A percentile compares a stretch with the other conserved stretches of the same genome.
These are phyloP conservation scores for Penicillium diatomitis DNA, from an alignment of 495 filamentous ascomycete species.

Conservation along the genomic window DNA sequence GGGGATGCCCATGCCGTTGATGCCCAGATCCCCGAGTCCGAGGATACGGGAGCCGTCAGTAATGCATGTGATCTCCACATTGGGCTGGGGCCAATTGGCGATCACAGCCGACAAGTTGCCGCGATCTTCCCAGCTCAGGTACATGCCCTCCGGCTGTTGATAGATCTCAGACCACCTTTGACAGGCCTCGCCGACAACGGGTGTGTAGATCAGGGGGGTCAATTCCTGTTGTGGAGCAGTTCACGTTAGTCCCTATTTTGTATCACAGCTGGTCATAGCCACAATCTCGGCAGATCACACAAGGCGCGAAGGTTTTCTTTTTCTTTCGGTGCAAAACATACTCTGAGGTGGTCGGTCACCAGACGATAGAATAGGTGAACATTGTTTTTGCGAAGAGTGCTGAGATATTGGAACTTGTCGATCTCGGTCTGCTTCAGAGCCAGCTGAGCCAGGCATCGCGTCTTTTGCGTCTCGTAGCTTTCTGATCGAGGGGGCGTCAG, in stretches of 20 bases:
- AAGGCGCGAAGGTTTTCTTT: not conserved
- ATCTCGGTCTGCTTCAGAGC: slow-evolving; percentile 67
- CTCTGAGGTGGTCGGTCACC: slow-evolving; percentile 78
- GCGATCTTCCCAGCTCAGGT: slow-evolving; percentile 84
- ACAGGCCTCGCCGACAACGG: slow-evolving; percentile 94
- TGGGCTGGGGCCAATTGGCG: slow-evolving; percentile 76
- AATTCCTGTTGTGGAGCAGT: slow-evolving; percentile 46
- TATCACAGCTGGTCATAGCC: too few species aligned
- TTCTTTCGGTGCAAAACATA: slow-evolving; percentile 20
- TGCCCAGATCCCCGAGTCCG: slow-evolving; percentile 88
- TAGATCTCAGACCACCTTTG: slow-evolving; percentile 92
- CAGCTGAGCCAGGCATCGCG: slow-evolving; percentile 67
- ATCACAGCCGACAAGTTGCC: slow-evolving; percentile 77
- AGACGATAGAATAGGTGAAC: slow-evolving; percentile 92
- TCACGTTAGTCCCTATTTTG: slow-evolving; percentile 2
- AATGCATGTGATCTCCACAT: slow-evolving; percentile 92
- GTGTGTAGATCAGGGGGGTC: slow-evolving; percentile 94
- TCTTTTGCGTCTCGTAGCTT: slow-evolving; percentile 57
- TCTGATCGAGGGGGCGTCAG: slow-evolving; percentile 63
- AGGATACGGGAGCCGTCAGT: slow-evolving; percentile 96
- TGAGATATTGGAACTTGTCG: slow-evolving; percentile 93
- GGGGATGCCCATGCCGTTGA: slow-evolving; percentile 97
- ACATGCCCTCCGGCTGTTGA: slow-evolving; percentile 87
- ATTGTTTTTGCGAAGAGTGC: slow-evolving; percentile 78
- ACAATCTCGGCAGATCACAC: slow-evolving; percentile 2